phyloP scores from a whole-genome alignment of 2,329 filamentous ascomycete genomes.

The Cordyceps farinosa region DNA sequence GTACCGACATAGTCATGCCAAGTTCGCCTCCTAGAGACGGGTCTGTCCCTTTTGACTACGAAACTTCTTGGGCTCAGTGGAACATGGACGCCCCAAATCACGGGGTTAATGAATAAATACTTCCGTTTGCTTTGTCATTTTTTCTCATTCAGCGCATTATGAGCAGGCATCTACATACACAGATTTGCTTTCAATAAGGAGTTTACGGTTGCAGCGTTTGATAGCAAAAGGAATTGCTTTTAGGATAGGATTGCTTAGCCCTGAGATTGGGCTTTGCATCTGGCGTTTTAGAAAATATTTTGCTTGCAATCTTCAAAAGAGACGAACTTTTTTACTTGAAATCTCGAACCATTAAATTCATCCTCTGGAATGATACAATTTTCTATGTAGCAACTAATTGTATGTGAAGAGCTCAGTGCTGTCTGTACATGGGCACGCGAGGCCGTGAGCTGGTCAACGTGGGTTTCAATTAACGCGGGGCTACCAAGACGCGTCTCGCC shows the following conservation, averaged over 20 bases:
- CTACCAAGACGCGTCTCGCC: conserved; percentile 14
- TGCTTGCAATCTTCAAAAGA: background rate
- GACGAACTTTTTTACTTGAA: background rate
- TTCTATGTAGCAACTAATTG: background rate
- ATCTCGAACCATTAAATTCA: too few species aligned
- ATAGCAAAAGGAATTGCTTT: background rate
- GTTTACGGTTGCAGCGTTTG: conserved; percentile 5
- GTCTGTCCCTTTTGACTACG: conserved; percentile 30
- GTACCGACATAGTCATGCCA: conserved; percentile 45
- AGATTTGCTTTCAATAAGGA: conserved; percentile 5
- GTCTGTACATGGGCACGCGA: background rate
- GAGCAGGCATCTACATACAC: background rate
- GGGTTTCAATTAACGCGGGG: conserved; percentile 16
- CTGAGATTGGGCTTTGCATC: background rate
- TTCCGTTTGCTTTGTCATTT: background rate
- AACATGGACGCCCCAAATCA: conserved; percentile 8
- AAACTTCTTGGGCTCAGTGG: conserved; percentile 16
- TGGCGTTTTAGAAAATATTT: conserved; percentile 1
- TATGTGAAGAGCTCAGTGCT: background rate
- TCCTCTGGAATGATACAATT: background rate
- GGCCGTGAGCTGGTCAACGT: background rate
- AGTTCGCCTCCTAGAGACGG: conserved; percentile 44
- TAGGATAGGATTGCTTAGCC: background rate
- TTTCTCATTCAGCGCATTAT: background rate
- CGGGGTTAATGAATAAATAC: conserved; percentile 4